Conservation (phyloP, 257 asterid species). For the Solanum gandarillasii region DNA sequence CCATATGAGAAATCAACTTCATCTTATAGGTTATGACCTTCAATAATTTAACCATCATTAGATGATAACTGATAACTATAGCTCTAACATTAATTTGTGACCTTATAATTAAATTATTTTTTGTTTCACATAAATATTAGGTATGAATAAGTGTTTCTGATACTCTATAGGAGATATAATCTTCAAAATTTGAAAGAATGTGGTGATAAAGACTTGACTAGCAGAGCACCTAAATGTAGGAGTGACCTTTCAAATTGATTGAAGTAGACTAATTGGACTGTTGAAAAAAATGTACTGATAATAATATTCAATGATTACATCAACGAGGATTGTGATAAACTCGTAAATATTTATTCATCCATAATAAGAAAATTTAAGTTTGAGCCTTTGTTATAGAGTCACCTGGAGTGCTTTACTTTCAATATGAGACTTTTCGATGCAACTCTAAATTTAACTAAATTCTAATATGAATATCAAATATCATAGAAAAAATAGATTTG, state of each 20-base stretch:
- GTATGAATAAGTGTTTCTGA: not conserved
- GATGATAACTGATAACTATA: no score
- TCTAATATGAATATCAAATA: not conserved
- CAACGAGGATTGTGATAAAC: not conserved
- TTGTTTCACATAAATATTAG: not conserved
- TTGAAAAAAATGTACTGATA: not conserved
- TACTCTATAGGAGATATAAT: not conserved
- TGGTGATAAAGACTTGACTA: slow-evolving; percentile 5
- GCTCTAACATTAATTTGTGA: not conserved
- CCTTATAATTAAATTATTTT: not conserved
- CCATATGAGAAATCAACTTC: not conserved
- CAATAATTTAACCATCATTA: not conserved
- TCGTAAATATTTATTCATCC: not conserved
- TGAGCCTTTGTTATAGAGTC: not conserved
- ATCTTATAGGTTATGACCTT: not conserved
- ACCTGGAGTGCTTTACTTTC: rapidly evolving
- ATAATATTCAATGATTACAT: slow-evolving; percentile 7
- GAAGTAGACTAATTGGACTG: not conserved
- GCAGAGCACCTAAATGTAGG: not conserved
- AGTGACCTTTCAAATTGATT: not conserved
- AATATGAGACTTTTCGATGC: rapidly evolving
- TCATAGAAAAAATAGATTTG: not conserved
- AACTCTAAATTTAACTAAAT: not conserved
- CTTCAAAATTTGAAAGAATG: not conserved
- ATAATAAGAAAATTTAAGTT: not conserved